Evolutionary conservation across 305 asterid genomes (phyloP).

Genomic region (Withania somnifera): DNA sequence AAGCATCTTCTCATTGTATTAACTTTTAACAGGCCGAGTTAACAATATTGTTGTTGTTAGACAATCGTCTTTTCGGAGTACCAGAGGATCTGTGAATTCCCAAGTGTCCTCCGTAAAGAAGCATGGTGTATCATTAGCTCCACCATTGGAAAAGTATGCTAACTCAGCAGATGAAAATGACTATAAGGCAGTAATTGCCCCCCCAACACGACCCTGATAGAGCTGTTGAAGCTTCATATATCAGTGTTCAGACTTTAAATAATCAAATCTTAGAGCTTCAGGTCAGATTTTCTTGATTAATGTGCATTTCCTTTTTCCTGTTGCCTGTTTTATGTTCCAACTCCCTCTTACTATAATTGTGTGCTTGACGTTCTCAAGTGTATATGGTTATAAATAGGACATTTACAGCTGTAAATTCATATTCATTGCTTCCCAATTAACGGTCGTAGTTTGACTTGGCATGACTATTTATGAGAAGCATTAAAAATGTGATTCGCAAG

Average conservation of each 20-base stretch:
- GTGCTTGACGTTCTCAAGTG: background rate
- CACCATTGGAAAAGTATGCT: slow-evolving; percentile 53
- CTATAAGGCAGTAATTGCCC: slow-evolving; percentile 32
- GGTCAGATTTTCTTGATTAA: slow-evolving; percentile 28
- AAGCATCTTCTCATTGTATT: slow-evolving; percentile 8
- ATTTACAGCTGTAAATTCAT: background rate
- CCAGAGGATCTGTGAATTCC: slow-evolving; percentile 26
- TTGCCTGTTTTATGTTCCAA: background rate
- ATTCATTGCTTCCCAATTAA: background rate
- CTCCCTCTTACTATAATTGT: background rate
- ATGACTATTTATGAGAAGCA: background rate
- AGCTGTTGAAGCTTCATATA: slow-evolving; percentile 27
- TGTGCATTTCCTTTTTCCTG: background rate
- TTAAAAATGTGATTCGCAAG: background rate
- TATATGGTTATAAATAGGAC: background rate
- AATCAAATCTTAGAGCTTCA: slow-evolving; percentile 64
- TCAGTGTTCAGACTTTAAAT: slow-evolving; percentile 48
- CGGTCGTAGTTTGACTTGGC: background rate
- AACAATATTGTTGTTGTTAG: slow-evolving; percentile 54
- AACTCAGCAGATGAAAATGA: slow-evolving; percentile 40
- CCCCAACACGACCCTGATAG: slow-evolving; percentile 24
- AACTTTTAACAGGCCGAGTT: slow-evolving; percentile 45
- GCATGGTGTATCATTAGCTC: slow-evolving; percentile 35
- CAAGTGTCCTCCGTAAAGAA: slow-evolving; percentile 31
- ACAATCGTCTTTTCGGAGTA: slow-evolving; percentile 32